Conservation (phyloP, 768 basidiomycete genomes). For the Galerina marginata region DNA sequence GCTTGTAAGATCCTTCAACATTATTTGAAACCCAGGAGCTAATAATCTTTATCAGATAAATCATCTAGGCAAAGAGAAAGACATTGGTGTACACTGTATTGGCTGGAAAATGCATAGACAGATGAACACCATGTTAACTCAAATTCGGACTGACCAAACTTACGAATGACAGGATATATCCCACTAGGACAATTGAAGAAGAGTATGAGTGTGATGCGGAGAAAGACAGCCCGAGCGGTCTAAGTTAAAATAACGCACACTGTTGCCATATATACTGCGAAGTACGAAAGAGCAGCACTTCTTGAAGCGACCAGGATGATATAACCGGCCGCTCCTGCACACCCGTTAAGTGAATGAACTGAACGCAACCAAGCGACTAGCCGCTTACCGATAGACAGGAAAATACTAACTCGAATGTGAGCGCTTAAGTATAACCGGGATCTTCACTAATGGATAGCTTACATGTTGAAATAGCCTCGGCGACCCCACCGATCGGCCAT, state of each 20-base stretch:
- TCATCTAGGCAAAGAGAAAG: background rate
- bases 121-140: background rate
- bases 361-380: constrained; percentile 28
- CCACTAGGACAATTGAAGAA: constrained; percentile 46
- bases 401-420: constrained; percentile 30
- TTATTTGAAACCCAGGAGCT: constrained; percentile 72
- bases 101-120: constrained; percentile 38
- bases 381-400: constrained; percentile 40
- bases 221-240: background rate
- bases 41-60: background rate
- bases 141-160: constrained; percentile 29
- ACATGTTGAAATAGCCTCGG: constrained; percentile 72
- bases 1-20: constrained; percentile 78
- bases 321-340: constrained; percentile 62
- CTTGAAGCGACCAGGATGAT: constrained; percentile 71
- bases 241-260: constrained; percentile 46
- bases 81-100: constrained; percentile 55
- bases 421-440: background rate
- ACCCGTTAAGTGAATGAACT: constrained; percentile 6
- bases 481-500: constrained; percentile 63
- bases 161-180: constrained; percentile 76
- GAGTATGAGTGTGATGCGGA: background rate
- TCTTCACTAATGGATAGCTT: constrained; percentile 25
- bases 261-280: constrained; percentile 74
- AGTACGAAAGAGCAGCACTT: constrained; percentile 68